These are phyloP conservation scores for Oryza rufipogon DNA, from an alignment of 176 grass and related monocot genomes.

Conservation along the genomic window DNA sequence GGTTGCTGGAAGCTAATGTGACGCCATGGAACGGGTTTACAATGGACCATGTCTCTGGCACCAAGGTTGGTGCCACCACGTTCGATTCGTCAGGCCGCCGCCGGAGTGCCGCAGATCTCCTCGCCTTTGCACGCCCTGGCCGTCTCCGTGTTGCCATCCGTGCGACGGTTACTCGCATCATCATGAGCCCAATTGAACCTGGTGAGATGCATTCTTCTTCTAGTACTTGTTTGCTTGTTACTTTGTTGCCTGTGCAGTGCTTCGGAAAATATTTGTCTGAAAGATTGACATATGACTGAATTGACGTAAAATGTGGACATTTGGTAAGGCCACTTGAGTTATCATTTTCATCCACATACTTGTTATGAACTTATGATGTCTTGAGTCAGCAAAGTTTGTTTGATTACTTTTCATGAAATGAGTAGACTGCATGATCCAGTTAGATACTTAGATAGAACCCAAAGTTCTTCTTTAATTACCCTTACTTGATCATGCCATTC, in stretches of 20 bases:
- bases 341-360: background rate
- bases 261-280: background rate
- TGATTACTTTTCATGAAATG: background rate
- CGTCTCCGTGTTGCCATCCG: constrained; percentile 69
- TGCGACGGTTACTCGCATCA: constrained; percentile 60
- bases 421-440: background rate
- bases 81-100: constrained; percentile 67
- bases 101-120: constrained; percentile 78
- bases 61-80: constrained; percentile 77
- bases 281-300: background rate
- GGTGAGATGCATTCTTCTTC: constrained; percentile 28
- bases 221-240: background rate
- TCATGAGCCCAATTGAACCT: constrained; percentile 51
- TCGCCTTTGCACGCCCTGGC: constrained; percentile 52
- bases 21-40: constrained; percentile 86
- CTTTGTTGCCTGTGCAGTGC: background rate
- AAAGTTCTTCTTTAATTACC: background rate
- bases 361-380: background rate
- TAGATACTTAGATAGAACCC: background rate
- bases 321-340: background rate
- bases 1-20: constrained; percentile 70
- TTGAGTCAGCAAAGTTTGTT: background rate
- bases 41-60: constrained; percentile 65
- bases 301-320: background rate
- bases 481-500: background rate